Percentiles rank a stretch among this genome's conserved stretches.
Evolutionary conservation across 148 eudicot genomes (phyloP).

Genomic region (Diospyros kaki): DNA sequence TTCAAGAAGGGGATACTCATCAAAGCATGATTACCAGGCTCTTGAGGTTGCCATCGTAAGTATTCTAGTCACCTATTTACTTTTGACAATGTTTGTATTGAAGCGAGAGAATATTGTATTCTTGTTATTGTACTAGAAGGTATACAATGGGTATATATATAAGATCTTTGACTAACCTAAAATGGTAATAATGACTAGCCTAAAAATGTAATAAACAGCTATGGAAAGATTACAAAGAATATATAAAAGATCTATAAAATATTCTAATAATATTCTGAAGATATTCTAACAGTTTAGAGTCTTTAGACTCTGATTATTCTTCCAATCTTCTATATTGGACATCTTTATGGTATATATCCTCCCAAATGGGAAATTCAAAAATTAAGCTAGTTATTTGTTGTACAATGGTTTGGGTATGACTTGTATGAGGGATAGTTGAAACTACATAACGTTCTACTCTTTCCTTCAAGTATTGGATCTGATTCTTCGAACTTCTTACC

Average conservation of each 20-base stretch:
- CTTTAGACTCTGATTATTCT: background rate
- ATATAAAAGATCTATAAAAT: too few relatives aligned
- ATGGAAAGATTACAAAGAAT: too few relatives aligned
- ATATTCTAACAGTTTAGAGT: background rate
- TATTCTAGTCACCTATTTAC: slow-evolving; percentile 8
- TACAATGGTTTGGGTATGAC: background rate
- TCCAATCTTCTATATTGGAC: background rate
- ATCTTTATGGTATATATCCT: background rate
- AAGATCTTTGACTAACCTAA: too few relatives aligned
- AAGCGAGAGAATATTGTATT: too few relatives aligned
- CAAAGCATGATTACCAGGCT: slow-evolving; percentile 75
- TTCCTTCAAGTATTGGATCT: background rate
- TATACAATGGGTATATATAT: too few relatives aligned
- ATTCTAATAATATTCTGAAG: too few relatives aligned
- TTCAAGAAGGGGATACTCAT: slow-evolving; percentile 84
- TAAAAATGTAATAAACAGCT: too few relatives aligned
- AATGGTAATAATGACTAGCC: too few relatives aligned
- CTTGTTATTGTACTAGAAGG: too few relatives aligned
- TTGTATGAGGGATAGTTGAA: background rate
- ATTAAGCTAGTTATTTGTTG: background rate
- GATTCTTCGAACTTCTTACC: background rate
- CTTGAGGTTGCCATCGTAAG: slow-evolving; percentile 84
- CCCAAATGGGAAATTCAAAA: background rate
- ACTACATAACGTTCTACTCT: background rate
- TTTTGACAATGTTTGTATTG: too few relatives aligned